phyloP scores from a whole-genome alignment of 805 yeast genomes.

The Pichia phayaonensis region DNA sequence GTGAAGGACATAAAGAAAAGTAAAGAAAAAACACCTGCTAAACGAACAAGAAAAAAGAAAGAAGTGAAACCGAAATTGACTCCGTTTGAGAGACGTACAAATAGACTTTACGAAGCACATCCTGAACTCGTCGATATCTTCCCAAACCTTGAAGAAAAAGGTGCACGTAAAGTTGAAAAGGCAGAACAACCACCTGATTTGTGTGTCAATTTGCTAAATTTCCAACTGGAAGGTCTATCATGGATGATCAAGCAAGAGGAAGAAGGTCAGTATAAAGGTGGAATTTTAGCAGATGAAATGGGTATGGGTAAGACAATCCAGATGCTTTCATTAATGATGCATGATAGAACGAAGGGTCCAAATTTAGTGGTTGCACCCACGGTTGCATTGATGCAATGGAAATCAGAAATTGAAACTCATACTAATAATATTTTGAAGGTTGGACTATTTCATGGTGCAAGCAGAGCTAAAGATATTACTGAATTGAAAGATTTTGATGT shows the following conservation, averaged over 20 bases:
- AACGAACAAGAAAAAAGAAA: slow-evolving; percentile 17
- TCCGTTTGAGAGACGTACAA: slow-evolving; percentile 62
- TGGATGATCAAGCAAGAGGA: slow-evolving; percentile 90
- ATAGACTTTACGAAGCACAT: slow-evolving; percentile 61
- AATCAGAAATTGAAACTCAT: slow-evolving; percentile 80
- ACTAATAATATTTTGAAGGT: slow-evolving; percentile 65
- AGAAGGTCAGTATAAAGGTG: slow-evolving; percentile 71
- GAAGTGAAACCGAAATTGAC: slow-evolving; percentile 48
- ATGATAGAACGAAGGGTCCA: slow-evolving; percentile 59
- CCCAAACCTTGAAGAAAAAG: slow-evolving; percentile 45
- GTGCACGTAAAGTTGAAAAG: slow-evolving; percentile 40
- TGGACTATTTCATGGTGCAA: slow-evolving; percentile 79
- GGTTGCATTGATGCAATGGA: slow-evolving; percentile 98
- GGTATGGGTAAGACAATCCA: slow-evolving; percentile 99
- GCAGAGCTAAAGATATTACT: slow-evolving; percentile 49
- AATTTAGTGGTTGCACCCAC: slow-evolving; percentile 94
- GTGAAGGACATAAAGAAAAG: slow-evolving; percentile 5
- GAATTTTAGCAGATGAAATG: slow-evolving; percentile 97
- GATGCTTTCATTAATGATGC: slow-evolving; percentile 80
- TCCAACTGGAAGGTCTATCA: slow-evolving; percentile 86
- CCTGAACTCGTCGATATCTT: slow-evolving; percentile 73
- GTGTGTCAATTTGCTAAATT: slow-evolving; percentile 70
- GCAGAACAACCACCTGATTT: slow-evolving; percentile 76
- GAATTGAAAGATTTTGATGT: slow-evolving; percentile 67
- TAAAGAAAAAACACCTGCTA: slow-evolving; percentile 4